These are phyloP conservation scores for Kalmanozyma brasiliensis DNA, from an alignment of 1,284 basidiomycete species.

Conservation along the genomic window DNA sequence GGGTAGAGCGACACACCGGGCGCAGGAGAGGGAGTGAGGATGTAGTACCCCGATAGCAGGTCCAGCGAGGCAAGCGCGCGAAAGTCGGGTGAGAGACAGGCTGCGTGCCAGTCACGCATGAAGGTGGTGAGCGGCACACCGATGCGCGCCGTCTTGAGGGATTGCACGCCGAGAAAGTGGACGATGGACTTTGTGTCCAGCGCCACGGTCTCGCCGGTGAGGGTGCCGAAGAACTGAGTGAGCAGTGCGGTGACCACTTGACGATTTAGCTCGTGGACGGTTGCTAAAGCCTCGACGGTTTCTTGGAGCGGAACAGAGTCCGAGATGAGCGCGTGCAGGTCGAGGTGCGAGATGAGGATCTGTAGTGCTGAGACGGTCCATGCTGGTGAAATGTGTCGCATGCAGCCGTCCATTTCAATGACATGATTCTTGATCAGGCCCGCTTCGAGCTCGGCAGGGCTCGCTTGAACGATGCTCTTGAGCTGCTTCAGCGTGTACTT, in stretches of 20 bases:
- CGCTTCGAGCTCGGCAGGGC: constrained; percentile 48
- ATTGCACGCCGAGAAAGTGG: constrained; percentile 50
- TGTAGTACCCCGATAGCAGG: constrained; percentile 41
- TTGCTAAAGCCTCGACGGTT: constrained; percentile 37
- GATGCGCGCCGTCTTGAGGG: constrained; percentile 42
- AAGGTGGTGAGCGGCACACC: constrained; percentile 33
- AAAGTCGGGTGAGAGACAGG: constrained; percentile 28
- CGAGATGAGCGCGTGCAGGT: constrained; percentile 51
- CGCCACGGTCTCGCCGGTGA: constrained; percentile 6
- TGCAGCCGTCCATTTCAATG: constrained; percentile 54
- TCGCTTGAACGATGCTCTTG: constrained; percentile 61
- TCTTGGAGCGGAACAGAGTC: constrained; percentile 47
- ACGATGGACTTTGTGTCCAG: constrained; percentile 42
- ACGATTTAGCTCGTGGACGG: constrained; percentile 25
- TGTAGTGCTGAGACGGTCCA: constrained; percentile 43
- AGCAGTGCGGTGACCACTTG: constrained; percentile 52
- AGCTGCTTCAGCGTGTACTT: constrained; percentile 61
- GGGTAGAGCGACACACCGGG: constrained; percentile 25
- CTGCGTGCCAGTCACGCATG: constrained; percentile 21
- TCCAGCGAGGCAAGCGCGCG: constrained; percentile 15
- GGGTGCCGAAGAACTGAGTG: constrained; percentile 54
- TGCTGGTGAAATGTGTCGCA: constrained; percentile 51
- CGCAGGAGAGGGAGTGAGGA: constrained; percentile 51
- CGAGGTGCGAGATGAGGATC: constrained; percentile 53
- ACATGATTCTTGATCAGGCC: constrained; percentile 51